A percentile compares a stretch with the other conserved stretches of the same genome.
phyloP scores from a whole-genome alignment of 306 rosid genomes.

The Quercus cerris region DNA sequence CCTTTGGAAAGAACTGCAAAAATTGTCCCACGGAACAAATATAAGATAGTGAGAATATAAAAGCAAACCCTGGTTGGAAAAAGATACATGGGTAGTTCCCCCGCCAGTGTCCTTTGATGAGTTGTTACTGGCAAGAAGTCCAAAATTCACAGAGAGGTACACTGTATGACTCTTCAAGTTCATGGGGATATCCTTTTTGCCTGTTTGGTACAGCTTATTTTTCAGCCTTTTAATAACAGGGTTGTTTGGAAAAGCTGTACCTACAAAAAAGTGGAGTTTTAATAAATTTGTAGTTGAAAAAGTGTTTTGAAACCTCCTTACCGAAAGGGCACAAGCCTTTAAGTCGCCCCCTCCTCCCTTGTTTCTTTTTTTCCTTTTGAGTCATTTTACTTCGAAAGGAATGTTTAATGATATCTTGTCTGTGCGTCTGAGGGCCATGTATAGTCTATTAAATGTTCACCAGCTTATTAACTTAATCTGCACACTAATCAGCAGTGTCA shows the following conservation, averaged over 20 bases:
- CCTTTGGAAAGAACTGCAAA: no score
- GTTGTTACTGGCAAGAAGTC: not conserved
- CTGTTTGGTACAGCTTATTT: no score
- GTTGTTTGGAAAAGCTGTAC: no score
- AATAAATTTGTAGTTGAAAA: no score
- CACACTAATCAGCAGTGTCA: not conserved
- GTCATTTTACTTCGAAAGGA: not conserved
- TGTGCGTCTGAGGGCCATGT: not conserved
- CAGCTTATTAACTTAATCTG: not conserved
- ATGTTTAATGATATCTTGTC: not conserved
- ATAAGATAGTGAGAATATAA: no score
- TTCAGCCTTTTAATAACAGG: no score
- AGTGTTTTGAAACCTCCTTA: no score
- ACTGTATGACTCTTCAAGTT: not conserved
- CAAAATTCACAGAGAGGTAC: not conserved
- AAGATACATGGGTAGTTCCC: no score
- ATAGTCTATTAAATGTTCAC: not conserved
- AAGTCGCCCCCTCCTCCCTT: not conserved
- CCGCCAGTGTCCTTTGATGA: not conserved
- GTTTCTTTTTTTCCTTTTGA: not conserved
- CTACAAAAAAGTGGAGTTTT: no score
- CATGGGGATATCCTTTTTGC: not conserved
- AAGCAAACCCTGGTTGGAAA: no score
- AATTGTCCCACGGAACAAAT: no score
- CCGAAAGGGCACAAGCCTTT: not conserved